Evolutionary conservation across 306 rosid genomes (phyloP).

Genomic region (Trichosanthes cucumerina): DNA sequence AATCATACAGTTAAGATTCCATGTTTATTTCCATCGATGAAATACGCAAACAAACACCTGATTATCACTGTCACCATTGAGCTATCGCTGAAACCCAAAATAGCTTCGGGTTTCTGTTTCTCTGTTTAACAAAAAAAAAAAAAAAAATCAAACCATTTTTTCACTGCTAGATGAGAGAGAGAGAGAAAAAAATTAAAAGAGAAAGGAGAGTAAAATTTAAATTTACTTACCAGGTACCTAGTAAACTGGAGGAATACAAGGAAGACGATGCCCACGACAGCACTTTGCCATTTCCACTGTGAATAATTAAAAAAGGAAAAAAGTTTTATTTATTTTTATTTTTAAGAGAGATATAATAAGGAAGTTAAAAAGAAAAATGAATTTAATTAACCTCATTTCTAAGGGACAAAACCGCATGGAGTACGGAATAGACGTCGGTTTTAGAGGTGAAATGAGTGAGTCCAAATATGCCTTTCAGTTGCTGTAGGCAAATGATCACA

Average conservation of each 20-base stretch:
- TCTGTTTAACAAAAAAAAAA: constrained; percentile 28
- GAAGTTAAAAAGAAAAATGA: neutral
- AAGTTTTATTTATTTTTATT: too few species aligned
- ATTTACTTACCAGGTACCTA: constrained; percentile 30
- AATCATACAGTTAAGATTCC: constrained; percentile 60
- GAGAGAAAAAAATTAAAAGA: too few species aligned
- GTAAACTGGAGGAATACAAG: constrained; percentile 43
- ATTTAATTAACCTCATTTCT: constrained; percentile 33
- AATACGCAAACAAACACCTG: constrained; percentile 45
- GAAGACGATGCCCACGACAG: constrained; percentile 45
- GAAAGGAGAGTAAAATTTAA: neutral
- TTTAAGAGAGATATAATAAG: too few species aligned
- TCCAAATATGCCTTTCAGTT: constrained; percentile 64
- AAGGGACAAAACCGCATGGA: constrained; percentile 19
- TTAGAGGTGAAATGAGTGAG: constrained; percentile 45
- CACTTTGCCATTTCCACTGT: constrained; percentile 74
- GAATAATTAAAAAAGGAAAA: neutral
- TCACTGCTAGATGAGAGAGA: neutral
- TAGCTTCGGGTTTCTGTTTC: constrained; percentile 40
- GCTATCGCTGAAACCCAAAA: constrained; percentile 80
- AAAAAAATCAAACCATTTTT: neutral
- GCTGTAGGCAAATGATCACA: constrained; percentile 47
- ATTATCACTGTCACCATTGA: constrained; percentile 42
- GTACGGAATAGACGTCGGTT: constrained; percentile 38
- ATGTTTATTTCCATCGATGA: constrained; percentile 39